Conservation (phyloP, 2,329 filamentous ascomycete species). For the Fusarium camptoceras region DNA sequence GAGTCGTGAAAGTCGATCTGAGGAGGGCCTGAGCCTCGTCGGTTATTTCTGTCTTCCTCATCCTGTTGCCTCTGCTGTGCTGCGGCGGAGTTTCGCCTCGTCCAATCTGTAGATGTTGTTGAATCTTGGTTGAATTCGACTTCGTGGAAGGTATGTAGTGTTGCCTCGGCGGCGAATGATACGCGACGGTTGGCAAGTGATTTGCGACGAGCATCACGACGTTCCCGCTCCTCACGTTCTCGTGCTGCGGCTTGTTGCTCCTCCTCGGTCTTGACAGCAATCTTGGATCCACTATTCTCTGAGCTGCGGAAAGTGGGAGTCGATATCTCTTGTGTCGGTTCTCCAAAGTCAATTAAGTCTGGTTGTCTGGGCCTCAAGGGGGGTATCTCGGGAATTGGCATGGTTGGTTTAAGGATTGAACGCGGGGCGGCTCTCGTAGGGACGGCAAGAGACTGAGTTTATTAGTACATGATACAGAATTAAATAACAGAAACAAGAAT, state of each 20-base stretch:
- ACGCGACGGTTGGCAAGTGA: constrained; percentile 93
- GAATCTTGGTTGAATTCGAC: constrained; percentile 90
- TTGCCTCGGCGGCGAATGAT: constrained; percentile 97
- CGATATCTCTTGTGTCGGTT: constrained; percentile 19
- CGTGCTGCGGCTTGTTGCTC: constrained; percentile 76
- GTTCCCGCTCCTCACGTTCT: constrained; percentile 77
- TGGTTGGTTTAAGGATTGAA: constrained; percentile 85
- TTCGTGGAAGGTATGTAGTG: constrained; percentile 95
- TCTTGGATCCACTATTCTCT: constrained; percentile 61
- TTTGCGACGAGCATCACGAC: constrained; percentile 89
- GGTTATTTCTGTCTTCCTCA: constrained; percentile 70
- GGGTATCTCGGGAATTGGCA: constrained; percentile 76
- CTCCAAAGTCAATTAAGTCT: constrained; percentile 36
- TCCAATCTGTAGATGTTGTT: constrained; percentile 82
- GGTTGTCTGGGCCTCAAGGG: constrained; percentile 63
- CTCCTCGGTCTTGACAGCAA: constrained; percentile 76
- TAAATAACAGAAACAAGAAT: not conserved
- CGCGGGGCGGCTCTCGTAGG: constrained; percentile 64
- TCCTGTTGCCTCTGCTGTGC: constrained; percentile 65
- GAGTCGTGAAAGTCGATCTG: constrained; percentile 73
- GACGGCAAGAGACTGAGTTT: constrained; percentile 65
- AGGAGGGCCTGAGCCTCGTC: constrained; percentile 75
- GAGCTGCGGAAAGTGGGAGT: constrained; percentile 32
- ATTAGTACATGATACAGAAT: constrained; percentile 30
- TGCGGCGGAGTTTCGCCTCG: constrained; percentile 72